Conservation (phyloP, 805 yeast species). For the Monosporozyma siamensis region DNA sequence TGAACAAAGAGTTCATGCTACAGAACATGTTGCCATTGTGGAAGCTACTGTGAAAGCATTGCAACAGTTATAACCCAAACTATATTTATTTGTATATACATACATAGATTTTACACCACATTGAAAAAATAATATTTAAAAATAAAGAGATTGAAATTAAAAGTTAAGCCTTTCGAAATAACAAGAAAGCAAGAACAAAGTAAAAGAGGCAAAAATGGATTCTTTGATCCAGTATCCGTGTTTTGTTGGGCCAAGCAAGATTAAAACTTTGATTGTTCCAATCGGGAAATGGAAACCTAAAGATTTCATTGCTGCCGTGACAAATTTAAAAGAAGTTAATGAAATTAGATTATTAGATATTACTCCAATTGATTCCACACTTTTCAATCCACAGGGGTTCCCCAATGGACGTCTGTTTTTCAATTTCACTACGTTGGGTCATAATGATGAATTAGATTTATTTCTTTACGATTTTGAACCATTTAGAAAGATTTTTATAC, state of each 20-base stretch:
- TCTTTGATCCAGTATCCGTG: slow-evolving; percentile 12
- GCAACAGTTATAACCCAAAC: neutral
- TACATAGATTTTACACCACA: no score
- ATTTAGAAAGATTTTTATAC: slow-evolving; percentile 64
- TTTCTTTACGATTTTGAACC: slow-evolving; percentile 87
- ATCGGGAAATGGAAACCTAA: slow-evolving; percentile 38
- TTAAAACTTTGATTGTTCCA: slow-evolving; percentile 62
- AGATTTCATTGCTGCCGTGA: slow-evolving; percentile 34
- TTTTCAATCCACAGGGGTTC: slow-evolving; percentile 76
- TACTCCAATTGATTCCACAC: slow-evolving; percentile 47
- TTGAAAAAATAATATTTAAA: no score
- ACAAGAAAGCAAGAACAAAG: no score
- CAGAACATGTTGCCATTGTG: slow-evolving; percentile 87
- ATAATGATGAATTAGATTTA: slow-evolving; percentile 45
- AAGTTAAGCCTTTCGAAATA: no score
- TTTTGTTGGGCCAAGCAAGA: slow-evolving; percentile 53
- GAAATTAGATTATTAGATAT: slow-evolving; percentile 73
- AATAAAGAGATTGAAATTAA: no score
- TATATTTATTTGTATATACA: no score
- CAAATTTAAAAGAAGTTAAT: slow-evolving; percentile 37
- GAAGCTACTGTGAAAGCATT: slow-evolving; percentile 74
- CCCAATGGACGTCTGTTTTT: slow-evolving; percentile 69
- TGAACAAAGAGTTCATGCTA: slow-evolving; percentile 70
- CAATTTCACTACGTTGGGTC: slow-evolving; percentile 38
- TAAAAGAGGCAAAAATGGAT: slow-evolving; percentile 5